A percentile compares a stretch with the other conserved stretches of the same genome.
Conservation (phyloP, 2,329 filamentous ascomycete species). For the Trichoderma semiorbis region DNA sequence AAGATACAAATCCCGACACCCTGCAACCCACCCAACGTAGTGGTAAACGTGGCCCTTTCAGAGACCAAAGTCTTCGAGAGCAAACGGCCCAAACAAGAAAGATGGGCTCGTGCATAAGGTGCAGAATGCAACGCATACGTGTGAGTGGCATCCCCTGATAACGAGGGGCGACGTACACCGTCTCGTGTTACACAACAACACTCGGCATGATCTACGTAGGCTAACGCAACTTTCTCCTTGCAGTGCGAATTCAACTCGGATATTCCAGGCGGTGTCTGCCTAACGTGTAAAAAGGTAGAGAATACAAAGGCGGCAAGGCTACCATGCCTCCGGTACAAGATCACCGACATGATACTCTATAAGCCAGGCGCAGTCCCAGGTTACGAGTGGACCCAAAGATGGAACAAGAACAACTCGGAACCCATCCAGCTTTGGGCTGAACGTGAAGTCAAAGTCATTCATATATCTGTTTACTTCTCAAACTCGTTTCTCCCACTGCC, state of each 20-base stretch:
- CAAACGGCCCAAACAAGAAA: constrained; percentile 56
- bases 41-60: constrained; percentile 51
- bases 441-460: constrained; percentile 46
- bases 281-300: constrained; percentile 51
- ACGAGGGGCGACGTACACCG: no score
- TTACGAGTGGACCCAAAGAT: constrained; percentile 57
- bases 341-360: constrained; percentile 55
- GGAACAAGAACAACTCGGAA: constrained; percentile 53
- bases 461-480: constrained; percentile 54
- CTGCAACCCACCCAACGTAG: constrained; percentile 31
- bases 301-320: constrained; percentile 51
- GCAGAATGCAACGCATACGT: constrained; percentile 59
- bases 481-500: constrained; percentile 44
- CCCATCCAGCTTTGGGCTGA: constrained; percentile 57
- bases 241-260: constrained; percentile 52
- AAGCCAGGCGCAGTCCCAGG: constrained; percentile 58
- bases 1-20: constrained; percentile 30
- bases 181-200: neutral
- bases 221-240: neutral
- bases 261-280: constrained; percentile 46
- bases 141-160: constrained; percentile 40
- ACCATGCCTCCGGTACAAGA: constrained; percentile 59
- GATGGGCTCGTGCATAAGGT: constrained; percentile 58
- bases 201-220: neutral
- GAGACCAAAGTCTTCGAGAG: constrained; percentile 47